Base-by-base conservation (phyloP, 164 flowering plant species). In the Piper betle region DNA sequence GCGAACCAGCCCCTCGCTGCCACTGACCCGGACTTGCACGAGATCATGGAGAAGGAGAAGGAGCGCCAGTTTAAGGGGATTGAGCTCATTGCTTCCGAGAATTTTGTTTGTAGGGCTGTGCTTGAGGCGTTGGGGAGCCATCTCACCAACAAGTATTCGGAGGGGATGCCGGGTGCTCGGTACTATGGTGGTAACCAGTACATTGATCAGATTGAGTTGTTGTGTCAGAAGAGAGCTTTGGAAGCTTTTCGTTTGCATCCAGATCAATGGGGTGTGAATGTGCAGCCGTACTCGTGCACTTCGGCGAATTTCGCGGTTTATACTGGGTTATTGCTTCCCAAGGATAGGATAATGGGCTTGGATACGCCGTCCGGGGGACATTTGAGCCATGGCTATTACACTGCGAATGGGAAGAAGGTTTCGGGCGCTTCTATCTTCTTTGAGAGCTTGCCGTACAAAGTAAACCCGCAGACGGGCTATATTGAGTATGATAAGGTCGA, bases 281-380 rank as follows among this genome's bases (percentile, higher is more conserved):
- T 91, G 33, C 98, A 91, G 76, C 86, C 92, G 0, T 84, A 88
- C 52, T 88, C 98, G 0, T 88, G 98, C 62, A 88, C 95, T 8
- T 88, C 98, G 0, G 91, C 98, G 0, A 91, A 91, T 71, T 88
- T 91, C n/a, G 94, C 92, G 0, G 94, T 85, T 8, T 91, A 84
- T 55, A 86, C 92, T 0, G 97, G 88, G 7, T 82, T 91, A 65
- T 67, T 86, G 41, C 77, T 72, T 52, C 96, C 97, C 2, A 79
- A 53, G 46, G 96, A 91, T 72, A 73, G 97, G 64, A 88, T 88
- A 9, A 91, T 91, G 97, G 97, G 94, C 0, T 75, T 91, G 73
- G 97, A 91, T 80, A 76, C 88, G 2, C 94, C 92, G 0, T 86
- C 87, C 16, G 97, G 97, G 37, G 98, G 98, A 42, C 90, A 91